Conservation (phyloP, 306 rosid species). For the Albizia julibrissin region DNA sequence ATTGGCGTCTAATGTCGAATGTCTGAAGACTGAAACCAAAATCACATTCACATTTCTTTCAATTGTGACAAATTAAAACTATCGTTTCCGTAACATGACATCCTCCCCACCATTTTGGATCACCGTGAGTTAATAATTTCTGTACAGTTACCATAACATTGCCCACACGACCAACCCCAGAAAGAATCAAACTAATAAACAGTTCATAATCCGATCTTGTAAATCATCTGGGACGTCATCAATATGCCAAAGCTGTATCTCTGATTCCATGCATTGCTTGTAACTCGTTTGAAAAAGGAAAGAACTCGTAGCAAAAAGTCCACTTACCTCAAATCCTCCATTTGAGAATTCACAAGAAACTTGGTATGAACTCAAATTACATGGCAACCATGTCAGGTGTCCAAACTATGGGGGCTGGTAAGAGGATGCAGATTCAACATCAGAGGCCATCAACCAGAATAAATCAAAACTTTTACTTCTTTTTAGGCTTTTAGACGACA, state of each 20-base stretch:
- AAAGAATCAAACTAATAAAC: slow-evolving; percentile 25
- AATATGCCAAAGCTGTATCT: slow-evolving; percentile 9
- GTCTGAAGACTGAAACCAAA: not conserved
- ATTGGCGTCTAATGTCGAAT: not conserved
- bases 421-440: not conserved
- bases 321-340: slow-evolving; percentile 25
- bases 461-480: slow-evolving; percentile 51
- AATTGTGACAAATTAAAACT: too few species aligned
- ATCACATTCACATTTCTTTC: not conserved
- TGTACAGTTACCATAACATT: not conserved
- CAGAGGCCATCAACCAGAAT: not conserved
- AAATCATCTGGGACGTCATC: not conserved
- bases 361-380: slow-evolving; percentile 4
- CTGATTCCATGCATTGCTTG: slow-evolving; percentile 9
- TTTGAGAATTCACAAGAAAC: not conserved
- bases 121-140: not conserved
- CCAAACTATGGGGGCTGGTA: slow-evolving; percentile 3
- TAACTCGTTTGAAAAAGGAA: slow-evolving; percentile 21
- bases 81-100: not conserved
- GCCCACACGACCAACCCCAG: not conserved
- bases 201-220: slow-evolving; percentile 14
- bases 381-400: slow-evolving; percentile 38
- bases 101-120: not conserved
- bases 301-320: slow-evolving; percentile 29
- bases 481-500: slow-evolving; percentile 46